Evolutionary conservation across 495 filamentous ascomycete genomes (phyloP), one percentile per base, ranked within the genome.

Genomic region (Aspergillus panamensis): DNA sequence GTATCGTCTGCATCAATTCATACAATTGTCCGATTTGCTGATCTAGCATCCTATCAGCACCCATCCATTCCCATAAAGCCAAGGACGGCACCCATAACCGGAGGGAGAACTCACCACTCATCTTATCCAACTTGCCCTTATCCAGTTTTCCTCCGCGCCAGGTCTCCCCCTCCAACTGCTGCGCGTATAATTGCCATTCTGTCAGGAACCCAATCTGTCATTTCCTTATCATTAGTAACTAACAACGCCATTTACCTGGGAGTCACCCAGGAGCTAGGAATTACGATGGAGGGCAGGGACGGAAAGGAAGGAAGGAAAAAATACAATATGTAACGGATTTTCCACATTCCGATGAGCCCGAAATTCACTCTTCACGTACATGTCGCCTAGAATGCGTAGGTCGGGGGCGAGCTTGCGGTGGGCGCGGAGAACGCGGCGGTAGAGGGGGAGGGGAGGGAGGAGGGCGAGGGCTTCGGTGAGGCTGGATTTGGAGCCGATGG

Each of bases 161-260:
- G 0, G 79, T 69, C 42, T 95, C 87, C 0, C 92, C 91, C 63
- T 97, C 94, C 16, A 99, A 66, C 62, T 87, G 82, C 70, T 98
- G 93, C 9, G 90, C 92, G 66, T 97, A 98, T 31, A 88, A 70
- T 68, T 97, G 94, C 94, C 94, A 98, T 73, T 97, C 92, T 0
- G 89, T 93, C 63, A 97, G 77, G 67, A 98, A 98, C 3, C 94
- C 94, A 61, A 97, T 88, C 92, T 96, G 53, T 5, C n/a, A 12
- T 8, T 29, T 16, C n/a, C n/a, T n/a, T 37, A 16, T 39, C 35
- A 20, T 56, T 52, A 53, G 39, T 55, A 16, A 48, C 25, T 14
- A 4, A 31, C 44, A 47, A 21, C 40, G 8, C 14, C 35, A 13
- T 32, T 30, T 17, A 3, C 16, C 42, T 52, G 31, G 3, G 2